Evolutionary conservation across 2,329 filamentous ascomycete genomes (phyloP), one percentile per base, ranked within the genome.

Genomic region (Neonectria ditissima): DNA sequence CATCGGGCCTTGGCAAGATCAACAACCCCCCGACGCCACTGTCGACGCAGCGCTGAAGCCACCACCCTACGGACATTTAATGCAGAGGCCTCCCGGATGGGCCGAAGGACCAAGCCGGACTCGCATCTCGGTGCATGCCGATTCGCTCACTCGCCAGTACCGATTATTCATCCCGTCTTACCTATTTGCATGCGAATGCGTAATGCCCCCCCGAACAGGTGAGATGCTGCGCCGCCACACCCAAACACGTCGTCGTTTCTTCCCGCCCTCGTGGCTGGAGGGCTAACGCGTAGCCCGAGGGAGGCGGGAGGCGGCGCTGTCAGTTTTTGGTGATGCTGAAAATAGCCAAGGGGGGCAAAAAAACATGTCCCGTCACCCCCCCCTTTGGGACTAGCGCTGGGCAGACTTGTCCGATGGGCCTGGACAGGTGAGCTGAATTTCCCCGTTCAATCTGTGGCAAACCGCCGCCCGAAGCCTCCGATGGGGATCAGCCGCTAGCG

Each of bases 31-130:
- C 16, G 37, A 41, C n/a, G 37, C 37, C 37, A 41, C n/a, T 5
- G 18, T n/a, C 7, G 37, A 0, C n/a, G n/a, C 10, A 20, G 2
- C 8, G 13, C 45, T 5, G 45, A 5, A 48, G 44, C 26, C 7
- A 22, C 44, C 26, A 24, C 18, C 28, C 18, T 11, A 50, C 5
- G 18, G 18, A 32, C 16, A 16, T 8, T 13, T n/a, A 20, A n/a
- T 10, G 45, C 26, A 50, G 45, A 50, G 45, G 45, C 45, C 45
- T 50, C 45, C 45, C 45, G 45, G 45, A 32, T 26, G 4, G n/a
- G 26, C n/a, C n/a, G 37, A n/a, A 18, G 18, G 14, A 16, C 45
- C 16, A 26, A 20, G 45, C 22, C 20, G n/a, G 45, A 48, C 24
- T n/a, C 8, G 24, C 24, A 26, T n/a, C n/a, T n/a, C n/a, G n/a